Conservation (phyloP, 495 filamentous ascomycete genomes). For the Terfezia boudieri region DNA sequence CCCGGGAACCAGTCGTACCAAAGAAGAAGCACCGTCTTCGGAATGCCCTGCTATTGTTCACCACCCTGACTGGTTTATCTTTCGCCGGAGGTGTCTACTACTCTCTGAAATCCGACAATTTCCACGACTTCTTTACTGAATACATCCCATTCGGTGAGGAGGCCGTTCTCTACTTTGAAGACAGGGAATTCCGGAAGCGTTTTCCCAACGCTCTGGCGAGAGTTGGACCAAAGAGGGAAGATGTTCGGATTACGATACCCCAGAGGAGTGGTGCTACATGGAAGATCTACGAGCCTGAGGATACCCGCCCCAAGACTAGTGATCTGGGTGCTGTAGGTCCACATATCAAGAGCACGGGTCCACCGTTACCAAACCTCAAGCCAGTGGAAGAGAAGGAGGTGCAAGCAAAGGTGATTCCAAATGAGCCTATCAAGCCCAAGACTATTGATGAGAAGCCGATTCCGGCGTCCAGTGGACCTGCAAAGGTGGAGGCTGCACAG, state of each 20-base stretch:
- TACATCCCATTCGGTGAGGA: slow-evolving; percentile 91
- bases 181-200: slow-evolving; percentile 75
- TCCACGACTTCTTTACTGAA: slow-evolving; percentile 98
- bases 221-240: slow-evolving; percentile 22
- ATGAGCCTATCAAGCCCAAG: slow-evolving; percentile 21
- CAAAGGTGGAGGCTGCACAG: slow-evolving; percentile 20
- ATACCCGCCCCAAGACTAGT: slow-evolving; percentile 19
- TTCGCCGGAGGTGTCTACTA: slow-evolving; percentile 82
- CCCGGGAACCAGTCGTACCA: slow-evolving; percentile 15
- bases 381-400: slow-evolving; percentile 13
- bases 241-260: slow-evolving; percentile 49
- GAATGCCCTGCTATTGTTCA: slow-evolving; percentile 45
- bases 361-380: neutral
- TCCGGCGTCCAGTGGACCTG: slow-evolving; percentile 7
- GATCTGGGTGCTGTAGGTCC: slow-evolving; percentile 12
- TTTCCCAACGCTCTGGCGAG: slow-evolving; percentile 50
- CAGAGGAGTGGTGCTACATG: slow-evolving; percentile 69
- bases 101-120: slow-evolving; percentile 82
- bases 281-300: slow-evolving; percentile 38
- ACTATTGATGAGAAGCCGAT: slow-evolving; percentile 15
- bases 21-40: slow-evolving; percentile 55
- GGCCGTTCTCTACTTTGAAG: slow-evolving; percentile 88
- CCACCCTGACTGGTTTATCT: slow-evolving; percentile 47
- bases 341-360: slow-evolving; percentile 10
- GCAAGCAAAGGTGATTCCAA: slow-evolving; percentile 11